Conservation (phyloP, 2,329 filamentous ascomycete species). For the Cercospora janseana region DNA sequence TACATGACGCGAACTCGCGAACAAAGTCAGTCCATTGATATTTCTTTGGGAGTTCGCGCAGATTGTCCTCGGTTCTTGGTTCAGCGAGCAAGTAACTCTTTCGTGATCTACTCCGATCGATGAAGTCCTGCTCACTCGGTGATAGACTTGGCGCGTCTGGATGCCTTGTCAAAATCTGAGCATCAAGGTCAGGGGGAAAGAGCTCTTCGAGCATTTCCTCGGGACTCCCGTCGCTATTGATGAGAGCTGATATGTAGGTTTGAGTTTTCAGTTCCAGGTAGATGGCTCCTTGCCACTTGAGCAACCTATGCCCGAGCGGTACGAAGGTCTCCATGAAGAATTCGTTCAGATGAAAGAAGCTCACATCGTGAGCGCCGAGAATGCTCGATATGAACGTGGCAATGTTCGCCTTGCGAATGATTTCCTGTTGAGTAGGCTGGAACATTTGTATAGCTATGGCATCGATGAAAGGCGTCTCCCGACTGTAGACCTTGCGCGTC, state of each 20-base stretch:
- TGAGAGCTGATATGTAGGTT: constrained; percentile 62
- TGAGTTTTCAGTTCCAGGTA: constrained; percentile 67
- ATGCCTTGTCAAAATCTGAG: constrained; percentile 54
- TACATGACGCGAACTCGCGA: constrained; percentile 56
- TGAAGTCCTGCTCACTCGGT: constrained; percentile 60
- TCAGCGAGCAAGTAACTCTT: constrained; percentile 58
- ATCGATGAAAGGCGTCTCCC: constrained; percentile 54
- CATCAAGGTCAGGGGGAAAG: constrained; percentile 58
- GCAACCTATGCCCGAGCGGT: constrained; percentile 55
- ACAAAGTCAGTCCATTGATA: constrained; percentile 65
- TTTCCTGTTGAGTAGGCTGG: constrained; percentile 52
- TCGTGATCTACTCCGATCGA: constrained; percentile 54
- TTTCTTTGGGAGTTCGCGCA: constrained; percentile 54
- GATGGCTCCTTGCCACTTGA: constrained; percentile 60
- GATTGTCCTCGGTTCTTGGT: constrained; percentile 41
- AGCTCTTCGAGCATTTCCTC: constrained; percentile 59
- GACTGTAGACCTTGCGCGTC: constrained; percentile 60
- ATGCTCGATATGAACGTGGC: constrained; percentile 64
- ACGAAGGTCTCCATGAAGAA: constrained; percentile 64
- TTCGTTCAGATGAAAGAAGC: constrained; percentile 62
- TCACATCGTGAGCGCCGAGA: constrained; percentile 60
- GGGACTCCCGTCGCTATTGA: constrained; percentile 54
- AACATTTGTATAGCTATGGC: constrained; percentile 40
- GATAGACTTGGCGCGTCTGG: constrained; percentile 54
- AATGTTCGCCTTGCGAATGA: constrained; percentile 63